A percentile compares a stretch with the other conserved stretches of the same genome.
These are phyloP conservation scores for Funneliformis mosseae DNA, from an alignment of 192 early-diverging fungal species.

Conservation along the genomic window DNA sequence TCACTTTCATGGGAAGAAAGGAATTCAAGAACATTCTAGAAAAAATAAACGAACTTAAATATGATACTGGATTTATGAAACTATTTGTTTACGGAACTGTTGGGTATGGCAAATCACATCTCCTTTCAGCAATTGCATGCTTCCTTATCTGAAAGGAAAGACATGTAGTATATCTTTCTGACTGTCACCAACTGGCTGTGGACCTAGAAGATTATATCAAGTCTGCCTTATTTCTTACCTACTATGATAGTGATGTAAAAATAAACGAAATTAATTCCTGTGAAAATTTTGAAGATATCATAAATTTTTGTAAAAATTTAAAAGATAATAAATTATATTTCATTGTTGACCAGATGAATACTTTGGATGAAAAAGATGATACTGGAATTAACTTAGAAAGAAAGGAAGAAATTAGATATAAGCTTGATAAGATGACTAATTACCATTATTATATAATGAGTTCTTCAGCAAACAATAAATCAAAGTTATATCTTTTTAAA, in stretches of 20 bases:
- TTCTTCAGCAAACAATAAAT: constrained; percentile 13
- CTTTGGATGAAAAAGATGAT: constrained; percentile 11
- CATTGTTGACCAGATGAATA: constrained; percentile 21
- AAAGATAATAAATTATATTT: constrained; percentile 25
- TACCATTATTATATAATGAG: constrained; percentile 7
- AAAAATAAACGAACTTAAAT: background rate
- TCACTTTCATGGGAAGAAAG: constrained; percentile 10
- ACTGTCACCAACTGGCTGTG: constrained; percentile 5
- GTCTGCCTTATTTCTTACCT: constrained; percentile 17
- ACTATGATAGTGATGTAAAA: background rate
- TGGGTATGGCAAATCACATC: constrained; percentile 20
- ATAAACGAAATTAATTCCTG: constrained; percentile 14
- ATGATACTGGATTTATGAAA: background rate
- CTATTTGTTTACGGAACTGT: constrained; percentile 16
- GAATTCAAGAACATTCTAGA: constrained; percentile 8
- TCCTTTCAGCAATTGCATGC: constrained; percentile 27
- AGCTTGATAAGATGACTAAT: background rate
- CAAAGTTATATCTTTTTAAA: background rate
- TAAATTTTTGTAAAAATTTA: constrained; percentile 7
- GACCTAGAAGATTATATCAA: constrained; percentile 1
- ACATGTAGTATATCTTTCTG: constrained; percentile 25
- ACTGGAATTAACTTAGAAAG: background rate
- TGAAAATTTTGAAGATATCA: constrained; percentile 8
- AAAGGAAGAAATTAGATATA: background rate
- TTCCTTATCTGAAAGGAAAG: constrained; percentile 4